Evolutionary conservation across 2,329 filamentous ascomycete species (phyloP).

Genomic region (Fusarium foetens): DNA sequence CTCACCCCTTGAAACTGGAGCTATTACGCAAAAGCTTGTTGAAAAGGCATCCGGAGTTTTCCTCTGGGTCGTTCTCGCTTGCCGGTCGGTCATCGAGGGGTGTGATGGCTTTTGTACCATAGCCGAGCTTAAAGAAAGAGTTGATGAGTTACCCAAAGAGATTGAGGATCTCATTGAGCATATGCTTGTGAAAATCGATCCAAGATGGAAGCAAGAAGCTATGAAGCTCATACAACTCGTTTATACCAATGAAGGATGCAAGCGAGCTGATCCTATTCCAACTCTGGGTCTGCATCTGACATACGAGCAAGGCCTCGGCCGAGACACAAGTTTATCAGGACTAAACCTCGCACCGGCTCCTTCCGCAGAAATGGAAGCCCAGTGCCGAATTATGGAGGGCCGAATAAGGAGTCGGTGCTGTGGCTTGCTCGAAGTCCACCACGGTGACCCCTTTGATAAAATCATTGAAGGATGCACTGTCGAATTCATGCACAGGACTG

Average conservation of each 20-base stretch:
- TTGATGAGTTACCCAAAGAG: not conserved
- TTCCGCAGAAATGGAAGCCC: accelerated
- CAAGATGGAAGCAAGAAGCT: not conserved
- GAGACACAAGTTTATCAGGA: accelerated
- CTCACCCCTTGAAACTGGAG: not conserved
- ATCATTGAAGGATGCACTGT: accelerated
- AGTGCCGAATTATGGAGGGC: not conserved
- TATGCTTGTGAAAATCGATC: not conserved
- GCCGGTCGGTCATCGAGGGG: not conserved
- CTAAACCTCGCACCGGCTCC: accelerated
- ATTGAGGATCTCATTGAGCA: not conserved
- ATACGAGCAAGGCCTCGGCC: accelerated
- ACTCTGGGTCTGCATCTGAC: not conserved
- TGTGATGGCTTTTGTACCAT: not conserved
- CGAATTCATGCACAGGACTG: not conserved
- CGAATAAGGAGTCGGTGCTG: not conserved
- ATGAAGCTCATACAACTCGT: not conserved
- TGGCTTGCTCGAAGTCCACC: not conserved
- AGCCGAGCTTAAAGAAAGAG: not conserved
- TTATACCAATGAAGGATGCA: not conserved
- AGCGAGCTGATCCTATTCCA: not conserved
- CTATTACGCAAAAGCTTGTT: not conserved
- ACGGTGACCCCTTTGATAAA: accelerated
- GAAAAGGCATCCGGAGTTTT: not conserved
- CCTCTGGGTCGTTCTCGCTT: not conserved